phyloP scores from a whole-genome alignment of 2,329 filamentous ascomycete species.

The Venturia nashicola region DNA sequence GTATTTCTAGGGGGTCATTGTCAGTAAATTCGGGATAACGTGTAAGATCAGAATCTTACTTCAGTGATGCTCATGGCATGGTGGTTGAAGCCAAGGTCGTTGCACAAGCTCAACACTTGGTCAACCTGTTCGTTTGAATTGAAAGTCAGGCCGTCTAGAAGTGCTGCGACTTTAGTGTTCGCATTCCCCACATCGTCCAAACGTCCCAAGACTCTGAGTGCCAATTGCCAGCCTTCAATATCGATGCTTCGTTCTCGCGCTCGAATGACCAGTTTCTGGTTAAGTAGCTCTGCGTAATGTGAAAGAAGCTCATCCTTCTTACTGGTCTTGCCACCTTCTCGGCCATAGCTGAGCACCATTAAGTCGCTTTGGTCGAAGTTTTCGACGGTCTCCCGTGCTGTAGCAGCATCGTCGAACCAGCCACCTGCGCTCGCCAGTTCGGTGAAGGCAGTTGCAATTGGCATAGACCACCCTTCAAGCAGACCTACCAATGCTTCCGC shows the following conservation, averaged over 20 bases:
- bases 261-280: conserved; percentile 18
- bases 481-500: conserved; percentile 63
- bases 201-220: conserved; percentile 69
- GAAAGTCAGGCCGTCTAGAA: conserved; percentile 63
- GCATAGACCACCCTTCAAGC: conserved; percentile 67
- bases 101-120: conserved; percentile 67
- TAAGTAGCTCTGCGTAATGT: conserved; percentile 50
- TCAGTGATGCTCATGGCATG: conserved; percentile 75
- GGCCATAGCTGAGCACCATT: conserved; percentile 63
- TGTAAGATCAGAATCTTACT: conserved; percentile 38
- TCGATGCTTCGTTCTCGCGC: conserved; percentile 14
- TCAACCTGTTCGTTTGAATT: conserved; percentile 63
- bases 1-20: conserved; percentile 31
- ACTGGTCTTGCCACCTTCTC: conserved; percentile 45
- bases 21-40: background rate
- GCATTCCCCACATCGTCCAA: conserved; percentile 62
- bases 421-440: conserved; percentile 74
- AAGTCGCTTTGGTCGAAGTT: conserved; percentile 74
- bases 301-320: conserved; percentile 71
- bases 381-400: conserved; percentile 37
- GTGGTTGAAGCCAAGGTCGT: conserved; percentile 62
- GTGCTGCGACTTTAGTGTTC: conserved; percentile 58
- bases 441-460: conserved; percentile 63
- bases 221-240: conserved; percentile 75
- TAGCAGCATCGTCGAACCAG: conserved; percentile 52